A percentile compares a stretch with the other conserved stretches of the same genome.
These are phyloP conservation scores for Dactylellina sp. DNA, from an alignment of 2,329 filamentous ascomycete species.

Conservation along the genomic window DNA sequence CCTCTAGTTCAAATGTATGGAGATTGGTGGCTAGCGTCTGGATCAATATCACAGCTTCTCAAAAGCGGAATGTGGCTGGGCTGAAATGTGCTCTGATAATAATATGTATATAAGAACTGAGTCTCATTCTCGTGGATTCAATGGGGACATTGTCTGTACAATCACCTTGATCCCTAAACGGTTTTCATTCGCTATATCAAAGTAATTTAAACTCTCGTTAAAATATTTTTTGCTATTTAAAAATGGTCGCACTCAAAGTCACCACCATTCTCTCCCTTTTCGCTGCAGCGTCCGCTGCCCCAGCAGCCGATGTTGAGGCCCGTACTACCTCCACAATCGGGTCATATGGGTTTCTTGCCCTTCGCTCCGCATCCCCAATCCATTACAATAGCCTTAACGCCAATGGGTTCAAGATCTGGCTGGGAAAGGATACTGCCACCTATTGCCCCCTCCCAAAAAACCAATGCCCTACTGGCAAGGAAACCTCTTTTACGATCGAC, in stretches of 20 bases:
- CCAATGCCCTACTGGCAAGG: conserved; percentile 66
- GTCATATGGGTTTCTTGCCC: conserved; percentile 37
- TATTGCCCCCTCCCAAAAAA: conserved; percentile 66
- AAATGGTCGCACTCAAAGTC: conserved; percentile 43
- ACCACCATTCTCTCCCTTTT: conserved; percentile 20
- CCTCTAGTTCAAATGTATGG: too few relatives aligned
- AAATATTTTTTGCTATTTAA: conserved; percentile 18
- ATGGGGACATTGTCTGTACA: too few relatives aligned
- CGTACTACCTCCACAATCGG: conserved; percentile 9
- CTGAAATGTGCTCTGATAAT: too few relatives aligned
- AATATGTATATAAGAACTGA: too few relatives aligned
- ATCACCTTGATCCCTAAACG: neutral
- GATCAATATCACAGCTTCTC: too few relatives aligned
- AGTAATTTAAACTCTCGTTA: too few relatives aligned
- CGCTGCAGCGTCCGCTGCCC: conserved; percentile 27
- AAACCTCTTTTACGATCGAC: conserved; percentile 66
- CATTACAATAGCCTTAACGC: conserved; percentile 67
- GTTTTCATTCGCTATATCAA: neutral
- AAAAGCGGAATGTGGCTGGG: too few relatives aligned
- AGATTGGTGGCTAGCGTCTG: too few relatives aligned
- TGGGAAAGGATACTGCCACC: conserved; percentile 66
- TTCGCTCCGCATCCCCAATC: conserved; percentile 67
- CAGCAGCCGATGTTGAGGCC: conserved; percentile 24
- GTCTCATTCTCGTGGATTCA: too few relatives aligned
- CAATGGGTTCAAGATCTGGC: conserved; percentile 67